Conservation (phyloP, 345 rosid genomes). For the Kandelia obovata region DNA sequence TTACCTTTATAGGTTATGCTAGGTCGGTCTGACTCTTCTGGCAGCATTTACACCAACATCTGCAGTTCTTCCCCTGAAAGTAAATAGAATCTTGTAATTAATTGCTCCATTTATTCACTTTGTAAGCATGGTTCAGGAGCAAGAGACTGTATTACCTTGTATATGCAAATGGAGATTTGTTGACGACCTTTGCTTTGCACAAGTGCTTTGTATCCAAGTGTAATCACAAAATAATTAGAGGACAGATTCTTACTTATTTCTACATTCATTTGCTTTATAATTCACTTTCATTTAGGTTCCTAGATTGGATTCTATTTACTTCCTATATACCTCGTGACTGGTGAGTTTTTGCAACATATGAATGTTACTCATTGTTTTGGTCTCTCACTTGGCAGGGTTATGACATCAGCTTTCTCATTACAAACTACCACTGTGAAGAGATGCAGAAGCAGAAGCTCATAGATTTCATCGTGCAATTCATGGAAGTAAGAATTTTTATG, state of each 20-base stretch:
- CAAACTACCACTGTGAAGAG: constrained; percentile 95
- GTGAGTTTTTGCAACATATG: too few species aligned
- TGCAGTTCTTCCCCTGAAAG: neutral
- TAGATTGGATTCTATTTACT: too few species aligned
- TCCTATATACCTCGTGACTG: too few species aligned
- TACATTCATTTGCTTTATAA: too few species aligned
- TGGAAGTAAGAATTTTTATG: constrained; percentile 73
- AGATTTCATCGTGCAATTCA: constrained; percentile 92
- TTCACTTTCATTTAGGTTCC: too few species aligned
- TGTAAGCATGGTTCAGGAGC: neutral
- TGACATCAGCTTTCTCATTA: constrained; percentile 95
- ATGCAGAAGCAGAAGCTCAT: constrained; percentile 97
- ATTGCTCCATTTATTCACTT: constrained; percentile 1
- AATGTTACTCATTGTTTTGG: neutral
- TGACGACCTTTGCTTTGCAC: neutral
- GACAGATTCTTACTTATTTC: too few species aligned
- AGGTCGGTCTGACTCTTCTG: neutral
- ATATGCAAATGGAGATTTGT: neutral
- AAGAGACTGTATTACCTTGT: neutral
- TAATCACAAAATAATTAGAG: too few species aligned
- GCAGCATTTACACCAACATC: neutral
- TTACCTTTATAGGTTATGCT: neutral
- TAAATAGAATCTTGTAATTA: neutral
- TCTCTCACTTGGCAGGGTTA: constrained; percentile 61
- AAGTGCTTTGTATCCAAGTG: neutral